Conservation (phyloP, 805 yeast genomes). For the Maudiozyma turicensis region DNA sequence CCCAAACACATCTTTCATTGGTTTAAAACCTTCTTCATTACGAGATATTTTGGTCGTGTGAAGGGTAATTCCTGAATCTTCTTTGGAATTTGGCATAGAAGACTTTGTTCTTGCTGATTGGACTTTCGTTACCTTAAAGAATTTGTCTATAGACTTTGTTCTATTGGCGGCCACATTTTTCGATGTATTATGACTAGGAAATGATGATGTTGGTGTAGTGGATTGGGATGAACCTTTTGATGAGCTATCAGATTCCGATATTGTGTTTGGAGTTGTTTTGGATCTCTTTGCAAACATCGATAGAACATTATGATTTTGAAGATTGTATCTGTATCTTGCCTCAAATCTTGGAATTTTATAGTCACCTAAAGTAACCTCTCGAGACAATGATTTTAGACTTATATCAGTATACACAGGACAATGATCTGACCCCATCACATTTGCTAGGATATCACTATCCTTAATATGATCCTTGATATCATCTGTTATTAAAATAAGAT, state of each 20-base stretch:
- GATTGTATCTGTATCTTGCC: slow-evolving; percentile 40
- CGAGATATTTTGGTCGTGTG: background rate
- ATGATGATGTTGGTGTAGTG: background rate
- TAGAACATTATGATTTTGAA: slow-evolving; percentile 29
- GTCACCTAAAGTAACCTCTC: background rate
- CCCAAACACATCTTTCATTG: slow-evolving; percentile 17
- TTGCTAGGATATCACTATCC: slow-evolving; percentile 51
- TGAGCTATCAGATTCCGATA: background rate
- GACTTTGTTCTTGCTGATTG: background rate
- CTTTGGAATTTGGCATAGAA: background rate
- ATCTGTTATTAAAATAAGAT: slow-evolving; percentile 51
- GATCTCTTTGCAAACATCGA: slow-evolving; percentile 26
- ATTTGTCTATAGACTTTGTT: slow-evolving; percentile 7
- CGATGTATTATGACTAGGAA: background rate
- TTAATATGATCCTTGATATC: slow-evolving; percentile 27
- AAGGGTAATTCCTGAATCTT: background rate
- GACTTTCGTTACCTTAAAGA: slow-evolving; percentile 1
- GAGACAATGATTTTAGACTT: slow-evolving; percentile 25
- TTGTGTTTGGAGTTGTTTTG: background rate
- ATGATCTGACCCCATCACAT: slow-evolving; percentile 81
- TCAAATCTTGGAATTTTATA: slow-evolving; percentile 37
- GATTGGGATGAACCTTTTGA: background rate
- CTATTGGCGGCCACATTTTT: slow-evolving; percentile 1
- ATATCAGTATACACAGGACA: slow-evolving; percentile 77
- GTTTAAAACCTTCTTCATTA: background rate